These are phyloP conservation scores for Ophiostoma triangulosporum DNA, from an alignment of 2,329 filamentous ascomycete genomes.

Conservation along the genomic window DNA sequence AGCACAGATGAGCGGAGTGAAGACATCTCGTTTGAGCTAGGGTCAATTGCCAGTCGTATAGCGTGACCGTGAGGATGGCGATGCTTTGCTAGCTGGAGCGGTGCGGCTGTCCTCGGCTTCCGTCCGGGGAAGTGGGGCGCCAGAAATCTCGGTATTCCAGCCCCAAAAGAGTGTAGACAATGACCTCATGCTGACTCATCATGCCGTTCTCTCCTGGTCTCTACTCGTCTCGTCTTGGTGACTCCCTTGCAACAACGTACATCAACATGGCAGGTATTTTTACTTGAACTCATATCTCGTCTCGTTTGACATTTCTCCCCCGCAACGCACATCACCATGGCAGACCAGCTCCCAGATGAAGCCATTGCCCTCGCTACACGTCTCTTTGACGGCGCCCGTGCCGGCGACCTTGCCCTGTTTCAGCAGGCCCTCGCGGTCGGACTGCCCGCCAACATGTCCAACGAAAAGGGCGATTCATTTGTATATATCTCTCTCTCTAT, in stretches of 20 bases:
- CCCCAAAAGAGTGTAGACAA: no score
- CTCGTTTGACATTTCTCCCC: no score
- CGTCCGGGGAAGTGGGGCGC: conserved; percentile 8
- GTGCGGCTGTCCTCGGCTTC: conserved; percentile 6
- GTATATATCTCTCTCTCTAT: background rate
- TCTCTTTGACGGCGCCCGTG: conserved; percentile 53
- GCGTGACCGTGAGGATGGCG: background rate
- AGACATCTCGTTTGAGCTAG: conserved; percentile 1
- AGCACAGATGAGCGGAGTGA: background rate
- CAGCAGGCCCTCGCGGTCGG: conserved; percentile 50
- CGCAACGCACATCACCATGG: background rate
- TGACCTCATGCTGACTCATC: no score
- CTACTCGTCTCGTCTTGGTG: no score
- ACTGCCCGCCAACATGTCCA: conserved; percentile 56
- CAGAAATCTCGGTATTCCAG: background rate
- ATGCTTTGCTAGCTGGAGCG: no score
- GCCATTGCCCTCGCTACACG: conserved; percentile 47
- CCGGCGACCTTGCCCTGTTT: conserved; percentile 44
- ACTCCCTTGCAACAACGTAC: no score
- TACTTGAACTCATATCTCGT: background rate
- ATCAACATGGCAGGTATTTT: no score
- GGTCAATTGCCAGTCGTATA: background rate
- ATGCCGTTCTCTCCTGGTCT: no score
- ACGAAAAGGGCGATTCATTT: conserved; percentile 60
- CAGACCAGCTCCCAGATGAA: background rate